phyloP scores from a whole-genome alignment of 2,329 filamentous ascomycete species.

The Hypoxylon sp. region DNA sequence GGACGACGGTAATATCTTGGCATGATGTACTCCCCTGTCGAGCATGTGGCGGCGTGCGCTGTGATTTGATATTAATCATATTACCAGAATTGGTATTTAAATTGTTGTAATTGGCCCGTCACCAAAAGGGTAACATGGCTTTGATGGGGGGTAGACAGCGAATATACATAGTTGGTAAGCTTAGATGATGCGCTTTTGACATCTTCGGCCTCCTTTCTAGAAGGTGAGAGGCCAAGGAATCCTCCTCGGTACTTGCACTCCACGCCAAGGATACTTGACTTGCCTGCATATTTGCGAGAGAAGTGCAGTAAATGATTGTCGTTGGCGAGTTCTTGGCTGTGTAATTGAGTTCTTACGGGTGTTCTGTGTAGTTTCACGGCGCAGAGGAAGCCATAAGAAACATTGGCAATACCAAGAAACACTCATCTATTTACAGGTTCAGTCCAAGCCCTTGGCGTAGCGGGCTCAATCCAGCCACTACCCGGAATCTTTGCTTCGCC shows the following conservation, averaged over 20 bases:
- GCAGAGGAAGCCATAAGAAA: slow-evolving; percentile 24
- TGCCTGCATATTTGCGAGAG: slow-evolving; percentile 18
- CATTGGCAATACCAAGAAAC: slow-evolving; percentile 40
- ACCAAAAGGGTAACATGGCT: slow-evolving; percentile 1
- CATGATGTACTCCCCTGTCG: too few species aligned
- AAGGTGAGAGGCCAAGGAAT: slow-evolving; percentile 20
- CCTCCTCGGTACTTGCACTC: slow-evolving; percentile 14
- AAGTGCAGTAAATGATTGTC: slow-evolving; percentile 27
- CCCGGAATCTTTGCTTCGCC: slow-evolving; percentile 18
- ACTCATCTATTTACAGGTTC: slow-evolving; percentile 34
- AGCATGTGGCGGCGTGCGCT: too few species aligned
- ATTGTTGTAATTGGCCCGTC: slow-evolving; percentile 15
- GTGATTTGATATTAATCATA: slow-evolving; percentile 11
- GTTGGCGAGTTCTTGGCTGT: slow-evolving; percentile 32
- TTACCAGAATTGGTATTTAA: slow-evolving; percentile 8
- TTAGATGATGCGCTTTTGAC: slow-evolving; percentile 10
- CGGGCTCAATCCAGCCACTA: slow-evolving; percentile 21
- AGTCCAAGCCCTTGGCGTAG: slow-evolving; percentile 36
- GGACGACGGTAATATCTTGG: too few species aligned
- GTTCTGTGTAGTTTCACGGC: slow-evolving; percentile 27
- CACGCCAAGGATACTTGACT: slow-evolving; percentile 26
- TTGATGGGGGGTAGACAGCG: too few species aligned
- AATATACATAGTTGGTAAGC: too few species aligned
- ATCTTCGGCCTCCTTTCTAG: slow-evolving; percentile 25
- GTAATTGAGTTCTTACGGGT: slow-evolving; percentile 27